phyloP scores from a whole-genome alignment of 2,329 filamentous ascomycete species.

The Phyllosticta citriasiana region DNA sequence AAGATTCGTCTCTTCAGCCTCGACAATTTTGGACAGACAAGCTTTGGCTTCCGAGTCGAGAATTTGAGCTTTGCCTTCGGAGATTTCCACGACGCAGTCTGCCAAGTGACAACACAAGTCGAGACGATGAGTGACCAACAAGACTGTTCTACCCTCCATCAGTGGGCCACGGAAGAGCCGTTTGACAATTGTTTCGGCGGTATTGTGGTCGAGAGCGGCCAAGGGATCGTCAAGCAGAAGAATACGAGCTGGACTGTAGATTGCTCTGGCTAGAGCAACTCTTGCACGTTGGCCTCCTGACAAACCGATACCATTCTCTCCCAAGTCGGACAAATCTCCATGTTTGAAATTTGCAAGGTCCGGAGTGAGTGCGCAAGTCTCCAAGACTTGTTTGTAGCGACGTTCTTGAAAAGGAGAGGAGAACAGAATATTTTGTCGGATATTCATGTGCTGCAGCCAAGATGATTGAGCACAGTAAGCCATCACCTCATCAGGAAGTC shows the following conservation, averaged over 20 bases:
- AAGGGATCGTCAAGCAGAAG: conserved; percentile 51
- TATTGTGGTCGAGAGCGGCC: conserved; percentile 54
- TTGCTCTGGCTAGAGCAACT: conserved; percentile 50
- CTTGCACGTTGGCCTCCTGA: conserved; percentile 53
- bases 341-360: conserved; percentile 55
- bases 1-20: conserved; percentile 13
- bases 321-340: conserved; percentile 52
- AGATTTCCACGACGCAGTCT: conserved; percentile 61
- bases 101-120: conserved; percentile 66
- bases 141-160: conserved; percentile 42
- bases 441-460: conserved; percentile 61
- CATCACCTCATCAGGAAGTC: conserved; percentile 46
- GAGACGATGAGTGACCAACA: conserved; percentile 55
- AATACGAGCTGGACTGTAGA: conserved; percentile 47
- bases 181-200: conserved; percentile 50
- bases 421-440: conserved; percentile 59
- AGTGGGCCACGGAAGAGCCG: conserved; percentile 48
- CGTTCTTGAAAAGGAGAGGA: conserved; percentile 57
- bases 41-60: conserved; percentile 19
- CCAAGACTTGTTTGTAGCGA: conserved; percentile 58
- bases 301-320: conserved; percentile 51
- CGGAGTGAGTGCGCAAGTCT: conserved; percentile 51
- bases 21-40: background rate
- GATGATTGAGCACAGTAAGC: conserved; percentile 57
- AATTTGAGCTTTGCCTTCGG: conserved; percentile 44